A percentile compares a stretch with the other conserved stretches of the same genome.
Conservation (phyloP, 2,329 filamentous ascomycete species). For the Esteya vermicola region DNA sequence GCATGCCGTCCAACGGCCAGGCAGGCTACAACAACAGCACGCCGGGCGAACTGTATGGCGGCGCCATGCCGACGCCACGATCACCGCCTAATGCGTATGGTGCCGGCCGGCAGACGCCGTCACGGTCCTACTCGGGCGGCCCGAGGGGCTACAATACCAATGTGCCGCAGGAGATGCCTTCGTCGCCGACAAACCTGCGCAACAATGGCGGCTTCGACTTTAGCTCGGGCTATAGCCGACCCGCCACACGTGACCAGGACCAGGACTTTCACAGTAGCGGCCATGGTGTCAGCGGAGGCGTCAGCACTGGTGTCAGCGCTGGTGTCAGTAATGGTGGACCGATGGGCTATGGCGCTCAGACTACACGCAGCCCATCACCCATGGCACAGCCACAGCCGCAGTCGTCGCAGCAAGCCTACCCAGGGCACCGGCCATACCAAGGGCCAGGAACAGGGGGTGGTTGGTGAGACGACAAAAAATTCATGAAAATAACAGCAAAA, state of each 20-base stretch:
- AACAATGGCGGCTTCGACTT: constrained; percentile 12
- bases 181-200: constrained; percentile 7
- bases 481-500: too few relatives aligned
- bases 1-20: too few relatives aligned
- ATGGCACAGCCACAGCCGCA: constrained; percentile 9
- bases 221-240: constrained; percentile 8
- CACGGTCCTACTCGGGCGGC: not conserved
- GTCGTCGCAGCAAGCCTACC: constrained; percentile 4
- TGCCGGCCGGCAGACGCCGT: not conserved
- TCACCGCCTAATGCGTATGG: too few relatives aligned
- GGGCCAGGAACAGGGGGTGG: too few relatives aligned
- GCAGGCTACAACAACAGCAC: not conserved
- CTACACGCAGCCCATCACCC: constrained; percentile 5
- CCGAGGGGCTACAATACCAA: not conserved
- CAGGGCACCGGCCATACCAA: constrained; percentile 16
- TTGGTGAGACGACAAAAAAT: too few relatives aligned
- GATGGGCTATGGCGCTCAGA: constrained; percentile 2
- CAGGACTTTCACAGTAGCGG: not conserved
- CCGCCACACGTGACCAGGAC: not conserved
- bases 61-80: not conserved
- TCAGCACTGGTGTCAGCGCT: too few relatives aligned
- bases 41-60: not conserved
- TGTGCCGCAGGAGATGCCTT: not conserved
- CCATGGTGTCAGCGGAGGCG: too few relatives aligned
- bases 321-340: too few relatives aligned